Conservation (phyloP, 345 rosid genomes). For the Iberis pinnata region DNA sequence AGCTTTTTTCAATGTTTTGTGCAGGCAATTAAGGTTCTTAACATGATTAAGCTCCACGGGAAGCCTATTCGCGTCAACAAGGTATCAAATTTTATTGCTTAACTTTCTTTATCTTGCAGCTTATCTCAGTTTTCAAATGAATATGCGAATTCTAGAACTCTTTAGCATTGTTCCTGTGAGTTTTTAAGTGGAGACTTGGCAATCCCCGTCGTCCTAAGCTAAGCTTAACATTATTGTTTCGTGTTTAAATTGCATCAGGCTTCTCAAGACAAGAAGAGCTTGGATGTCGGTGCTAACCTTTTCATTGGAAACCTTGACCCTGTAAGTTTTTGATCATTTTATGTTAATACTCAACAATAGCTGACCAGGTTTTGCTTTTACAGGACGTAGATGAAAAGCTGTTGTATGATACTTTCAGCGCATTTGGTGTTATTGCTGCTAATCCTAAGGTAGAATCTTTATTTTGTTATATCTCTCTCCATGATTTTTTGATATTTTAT, state of each 20-base stretch:
- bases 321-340: slow-evolving; percentile 38
- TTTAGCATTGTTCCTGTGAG: neutral
- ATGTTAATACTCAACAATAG: neutral
- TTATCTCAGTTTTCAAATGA: neutral
- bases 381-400: slow-evolving; percentile 99
- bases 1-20: neutral
- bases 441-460: slow-evolving; percentile 73
- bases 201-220: too few species aligned
- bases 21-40: slow-evolving; percentile 94
- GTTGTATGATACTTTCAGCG: slow-evolving; percentile 93
- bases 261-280: slow-evolving; percentile 95
- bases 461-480: neutral
- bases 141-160: neutral
- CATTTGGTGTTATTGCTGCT: slow-evolving; percentile 91
- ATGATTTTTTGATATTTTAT: neutral
- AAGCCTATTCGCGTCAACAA: slow-evolving; percentile 97
- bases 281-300: slow-evolving; percentile 97
- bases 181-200: neutral
- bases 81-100: slow-evolving; percentile 33
- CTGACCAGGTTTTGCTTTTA: slow-evolving; percentile 18
- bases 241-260: slow-evolving; percentile 43
- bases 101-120: neutral
- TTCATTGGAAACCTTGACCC: slow-evolving; percentile 97
- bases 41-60: slow-evolving; percentile 95
- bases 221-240: slow-evolving; percentile 2